Base-by-base conservation (phyloP, 2,329 filamentous ascomycete genomes). In the Tolypocladium album region DNA sequence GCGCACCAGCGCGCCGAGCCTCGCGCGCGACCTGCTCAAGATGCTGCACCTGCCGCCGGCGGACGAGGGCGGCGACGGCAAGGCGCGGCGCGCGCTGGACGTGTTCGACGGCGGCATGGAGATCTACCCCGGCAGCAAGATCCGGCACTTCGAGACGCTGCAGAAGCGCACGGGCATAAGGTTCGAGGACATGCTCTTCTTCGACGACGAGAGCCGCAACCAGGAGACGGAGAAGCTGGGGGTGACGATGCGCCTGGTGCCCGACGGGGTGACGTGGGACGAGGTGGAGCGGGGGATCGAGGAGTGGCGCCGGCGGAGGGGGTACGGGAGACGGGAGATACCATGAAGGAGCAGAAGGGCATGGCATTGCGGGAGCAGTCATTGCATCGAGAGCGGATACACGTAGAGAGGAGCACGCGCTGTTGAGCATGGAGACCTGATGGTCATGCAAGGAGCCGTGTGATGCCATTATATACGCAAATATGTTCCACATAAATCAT, bases 141-240 rank as follows among this genome's bases (percentile, higher is more conserved):
- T 88, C n/a, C 83, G 84, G 63, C 93, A 97, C 74, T 95, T 97
- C 67, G 81, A 87, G 68, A 79, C 82, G 6, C 78, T 97, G 66
- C 83, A 88, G 12, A 83, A 87, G 70, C 80, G 84, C 60, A 92
- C 88, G 17, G 86, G 85, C 1, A 73, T 97, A 3, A 76, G 78
- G 7, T 96, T 85, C 68, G 82, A 88, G 64, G 90, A 97, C 56
- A 96, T 97, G 88, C 72, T 97, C 40, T 97, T 97, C 73, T 97
- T 97, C 66, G 93, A 97, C 67, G 93, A 97, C 67, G 93, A 97
- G 81, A 80, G 81, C 58, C 78, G 93, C 62, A 97, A 97, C 70
- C 80, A 84, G 61, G 92, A 97, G 70, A 93, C 96, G 0, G 85
- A 87, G 76, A 76, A 70, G 34, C 68, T 97, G 57, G 92, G 92